Evolutionary conservation across 306 rosid genomes (phyloP), one percentile per base, ranked within the genome.

Genomic region (Ormosia semicastrata): DNA sequence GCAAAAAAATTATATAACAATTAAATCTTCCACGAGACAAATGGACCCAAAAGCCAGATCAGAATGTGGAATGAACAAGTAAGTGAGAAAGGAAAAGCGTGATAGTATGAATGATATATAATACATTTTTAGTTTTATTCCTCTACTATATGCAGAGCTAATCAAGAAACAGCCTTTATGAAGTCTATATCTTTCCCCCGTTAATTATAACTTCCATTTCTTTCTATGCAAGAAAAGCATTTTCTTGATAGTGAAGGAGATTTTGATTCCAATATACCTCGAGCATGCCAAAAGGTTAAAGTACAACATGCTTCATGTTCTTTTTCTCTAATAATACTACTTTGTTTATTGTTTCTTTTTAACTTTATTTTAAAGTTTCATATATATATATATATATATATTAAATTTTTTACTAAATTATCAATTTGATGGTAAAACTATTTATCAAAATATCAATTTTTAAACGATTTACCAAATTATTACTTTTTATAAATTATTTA

Each of bases 151-250:
- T 14, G 10, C 11, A 18, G 6, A 63, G 1, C 68, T 1, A 39
- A 36, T 9, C 17, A 1, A 5, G 24, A 60, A 71, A 56, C 76
- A 33, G 8, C 7, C 24, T 24, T 24, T 24, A 24, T 24, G 24
- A 24, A 24, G 24, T 24, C 6, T 33, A 13, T 49, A 13, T 41
- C 40, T 40, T 40, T 53, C 33, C 10, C 14, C 13, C 2, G 15
- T 56, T 53, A 32, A 32, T 24, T 49, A 73, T 67, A 43, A 50
- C 24, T 24, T 54, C 13, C 32, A n/a, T 71, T 71, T 74, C 81
- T 66, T 76, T 32, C 46, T 2, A 29, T 29, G 76, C 47, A 77
- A 44, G 87, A 34, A 66, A 76, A 77, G 89, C 39, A 84, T 84
- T 84, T 84, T 80, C 74, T 69, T 84, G 79, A 18, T 58, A 1